Conservation (phyloP, 345 rosid species). For the Jatropha curcas region DNA sequence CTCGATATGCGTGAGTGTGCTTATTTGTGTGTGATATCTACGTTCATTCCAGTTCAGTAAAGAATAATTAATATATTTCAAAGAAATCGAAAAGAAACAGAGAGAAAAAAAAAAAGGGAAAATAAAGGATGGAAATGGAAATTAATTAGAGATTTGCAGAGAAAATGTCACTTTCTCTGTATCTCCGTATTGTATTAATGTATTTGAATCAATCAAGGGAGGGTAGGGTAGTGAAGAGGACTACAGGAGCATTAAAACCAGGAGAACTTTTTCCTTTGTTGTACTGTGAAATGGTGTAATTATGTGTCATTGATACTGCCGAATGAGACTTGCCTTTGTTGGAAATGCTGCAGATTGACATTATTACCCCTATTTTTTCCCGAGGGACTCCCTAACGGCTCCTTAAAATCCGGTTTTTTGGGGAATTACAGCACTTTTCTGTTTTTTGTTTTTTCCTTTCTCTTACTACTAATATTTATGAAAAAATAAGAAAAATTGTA, state of each 20-base stretch:
- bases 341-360: conserved; percentile 20
- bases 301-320: neutral
- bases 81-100: too few relatives aligned
- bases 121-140: neutral
- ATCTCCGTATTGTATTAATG: too few relatives aligned
- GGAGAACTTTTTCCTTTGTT: too few relatives aligned
- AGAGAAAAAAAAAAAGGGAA: too few relatives aligned
- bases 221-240: too few relatives aligned
- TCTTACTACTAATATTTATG: too few relatives aligned
- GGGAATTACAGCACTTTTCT: conserved; percentile 15
- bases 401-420: conserved; percentile 33
- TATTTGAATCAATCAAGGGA: too few relatives aligned
- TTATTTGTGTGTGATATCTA: neutral
- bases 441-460: neutral
- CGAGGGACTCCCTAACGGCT: conserved; percentile 22
- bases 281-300: neutral
- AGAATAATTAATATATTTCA: neutral
- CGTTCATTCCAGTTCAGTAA: neutral
- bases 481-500: too few relatives aligned
- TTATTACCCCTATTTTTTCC: conserved; percentile 26
- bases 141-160: neutral
- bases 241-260: too few relatives aligned
- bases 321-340: neutral
- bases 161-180: neutral
- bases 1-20: conserved; percentile 37